Conservation (phyloP, 768 basidiomycete species). For the Panellus pusillus region DNA sequence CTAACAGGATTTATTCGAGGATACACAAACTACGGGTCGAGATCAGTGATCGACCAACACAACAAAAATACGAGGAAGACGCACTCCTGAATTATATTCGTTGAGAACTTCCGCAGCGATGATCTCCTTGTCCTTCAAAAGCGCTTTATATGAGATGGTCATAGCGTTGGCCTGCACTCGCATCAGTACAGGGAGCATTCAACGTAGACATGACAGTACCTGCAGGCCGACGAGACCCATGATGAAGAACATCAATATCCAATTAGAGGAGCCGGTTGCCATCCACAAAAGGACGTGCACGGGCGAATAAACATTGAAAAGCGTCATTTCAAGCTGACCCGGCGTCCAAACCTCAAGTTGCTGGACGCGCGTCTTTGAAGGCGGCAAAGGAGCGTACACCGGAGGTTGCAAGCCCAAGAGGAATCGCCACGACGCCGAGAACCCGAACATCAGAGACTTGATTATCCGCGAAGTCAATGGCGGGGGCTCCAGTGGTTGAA, state of each 20-base stretch:
- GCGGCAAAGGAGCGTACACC: slow-evolving; percentile 33
- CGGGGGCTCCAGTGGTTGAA: slow-evolving; percentile 43
- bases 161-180: slow-evolving; percentile 46
- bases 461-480: slow-evolving; percentile 46
- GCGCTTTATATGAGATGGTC: slow-evolving; percentile 55
- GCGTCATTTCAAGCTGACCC: slow-evolving; percentile 63
- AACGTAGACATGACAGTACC: slow-evolving; percentile 36
- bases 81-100: slow-evolving; percentile 79
- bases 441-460: slow-evolving; percentile 48
- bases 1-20: slow-evolving; percentile 78
- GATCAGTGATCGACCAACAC: not conserved
- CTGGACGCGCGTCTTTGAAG: slow-evolving; percentile 59
- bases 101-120: slow-evolving; percentile 79
- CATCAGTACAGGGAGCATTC: not conserved
- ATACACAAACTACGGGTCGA: slow-evolving; percentile 65
- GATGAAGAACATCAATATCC: slow-evolving; percentile 68
- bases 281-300: slow-evolving; percentile 75
- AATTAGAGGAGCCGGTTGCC: slow-evolving; percentile 67
- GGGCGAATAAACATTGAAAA: slow-evolving; percentile 80
- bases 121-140: slow-evolving; percentile 74
- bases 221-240: slow-evolving; percentile 69
- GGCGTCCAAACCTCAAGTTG: slow-evolving; percentile 81
- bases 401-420: slow-evolving; percentile 61
- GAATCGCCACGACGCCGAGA: slow-evolving; percentile 64
- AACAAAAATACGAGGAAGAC: slow-evolving; percentile 23